phyloP scores from a whole-genome alignment of 176 grass and related monocot genomes.

The Calamus simplicifolius region DNA sequence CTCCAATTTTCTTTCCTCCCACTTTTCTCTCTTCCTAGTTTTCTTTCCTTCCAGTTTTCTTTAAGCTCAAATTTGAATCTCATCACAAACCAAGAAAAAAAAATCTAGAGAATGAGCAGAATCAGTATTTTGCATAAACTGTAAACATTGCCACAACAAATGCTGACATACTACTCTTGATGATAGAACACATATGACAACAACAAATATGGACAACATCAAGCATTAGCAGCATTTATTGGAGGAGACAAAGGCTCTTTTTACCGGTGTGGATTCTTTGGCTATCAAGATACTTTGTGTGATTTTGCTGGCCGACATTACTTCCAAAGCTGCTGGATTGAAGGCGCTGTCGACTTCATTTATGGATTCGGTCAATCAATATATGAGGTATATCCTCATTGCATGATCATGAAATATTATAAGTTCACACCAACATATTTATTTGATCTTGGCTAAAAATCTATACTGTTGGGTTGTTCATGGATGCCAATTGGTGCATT shows the following conservation, averaged over 20 bases:
- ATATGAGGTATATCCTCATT: not conserved
- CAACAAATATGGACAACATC: not conserved
- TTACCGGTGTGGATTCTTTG: not conserved
- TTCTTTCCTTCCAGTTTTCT: no score
- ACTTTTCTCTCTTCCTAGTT: no score
- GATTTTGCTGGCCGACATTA: not conserved
- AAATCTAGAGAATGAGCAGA: no score
- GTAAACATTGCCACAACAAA: not conserved
- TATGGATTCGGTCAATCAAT: not conserved
- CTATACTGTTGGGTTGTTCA: no score
- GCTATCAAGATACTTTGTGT: conserved; percentile 1
- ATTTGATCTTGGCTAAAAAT: no score
- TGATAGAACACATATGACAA: not conserved
- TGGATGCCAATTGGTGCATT: no score
- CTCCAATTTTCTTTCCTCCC: no score
- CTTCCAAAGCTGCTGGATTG: not conserved
- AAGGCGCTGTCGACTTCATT: conserved; percentile 3
- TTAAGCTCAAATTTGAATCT: no score
- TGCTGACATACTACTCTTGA: not conserved
- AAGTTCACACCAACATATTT: not conserved
- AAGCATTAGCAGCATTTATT: not conserved
- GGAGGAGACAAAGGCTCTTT: conserved; percentile 3
- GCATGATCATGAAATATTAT: not conserved
- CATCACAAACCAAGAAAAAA: no score
- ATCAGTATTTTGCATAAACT: no score